These are phyloP conservation scores for Radiomyces spectabilis DNA, from an alignment of 192 early-diverging fungal species.

Conservation along the genomic window DNA sequence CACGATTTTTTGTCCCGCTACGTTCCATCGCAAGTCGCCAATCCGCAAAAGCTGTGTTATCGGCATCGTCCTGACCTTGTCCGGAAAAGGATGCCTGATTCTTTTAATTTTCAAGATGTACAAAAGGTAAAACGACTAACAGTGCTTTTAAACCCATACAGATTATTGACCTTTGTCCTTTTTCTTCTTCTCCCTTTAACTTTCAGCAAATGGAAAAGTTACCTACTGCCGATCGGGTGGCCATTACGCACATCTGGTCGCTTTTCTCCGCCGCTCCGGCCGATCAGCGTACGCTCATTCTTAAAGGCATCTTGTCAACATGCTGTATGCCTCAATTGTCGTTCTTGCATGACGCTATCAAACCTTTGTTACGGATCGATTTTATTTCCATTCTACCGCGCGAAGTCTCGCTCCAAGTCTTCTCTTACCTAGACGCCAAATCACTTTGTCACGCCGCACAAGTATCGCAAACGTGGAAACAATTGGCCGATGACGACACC, in stretches of 20 bases:
- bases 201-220: slow-evolving; percentile 50
- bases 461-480: slow-evolving; percentile 76
- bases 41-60: slow-evolving; percentile 33
- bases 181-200: neutral
- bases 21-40: slow-evolving; percentile 19
- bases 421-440: slow-evolving; percentile 87
- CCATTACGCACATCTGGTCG: slow-evolving; percentile 65
- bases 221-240: slow-evolving; percentile 44
- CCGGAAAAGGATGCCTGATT: slow-evolving; percentile 39
- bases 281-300: slow-evolving; percentile 55
- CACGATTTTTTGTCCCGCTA: slow-evolving; percentile 23
- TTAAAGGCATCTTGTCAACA: slow-evolving; percentile 69
- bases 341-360: slow-evolving; percentile 62
- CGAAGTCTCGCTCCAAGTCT: slow-evolving; percentile 77
- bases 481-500: slow-evolving; percentile 81
- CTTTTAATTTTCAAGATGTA: slow-evolving; percentile 35
- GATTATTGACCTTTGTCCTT: neutral
- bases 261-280: slow-evolving; percentile 61
- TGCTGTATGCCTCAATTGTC: slow-evolving; percentile 87
- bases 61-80: slow-evolving; percentile 53
- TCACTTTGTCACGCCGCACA: slow-evolving; percentile 89
- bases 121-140: slow-evolving; percentile 46
- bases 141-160: neutral
- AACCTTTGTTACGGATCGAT: slow-evolving; percentile 73
- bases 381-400: slow-evolving; percentile 68